Evolutionary conservation across 2,329 filamentous ascomycete genomes (phyloP).

Genomic region (Sclerotinia nivalis): DNA sequence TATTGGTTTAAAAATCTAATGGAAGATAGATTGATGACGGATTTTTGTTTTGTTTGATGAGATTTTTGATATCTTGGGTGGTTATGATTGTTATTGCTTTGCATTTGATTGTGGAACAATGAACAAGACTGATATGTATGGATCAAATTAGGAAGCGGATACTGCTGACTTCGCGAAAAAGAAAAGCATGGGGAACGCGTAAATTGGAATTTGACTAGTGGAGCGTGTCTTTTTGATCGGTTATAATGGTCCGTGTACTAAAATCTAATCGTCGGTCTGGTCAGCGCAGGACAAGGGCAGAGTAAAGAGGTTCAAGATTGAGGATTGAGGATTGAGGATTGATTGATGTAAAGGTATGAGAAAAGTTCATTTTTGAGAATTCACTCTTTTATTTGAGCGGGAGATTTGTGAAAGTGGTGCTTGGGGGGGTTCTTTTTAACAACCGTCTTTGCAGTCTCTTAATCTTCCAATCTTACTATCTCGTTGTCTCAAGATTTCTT

Average conservation of each 20-base stretch:
- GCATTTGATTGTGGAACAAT: neutral
- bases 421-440: neutral
- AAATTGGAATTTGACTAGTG: conserved; percentile 16
- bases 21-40: neutral
- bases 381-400: neutral
- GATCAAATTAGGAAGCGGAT: neutral
- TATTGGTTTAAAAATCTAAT: conserved; percentile 8
- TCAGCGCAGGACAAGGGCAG: neutral
- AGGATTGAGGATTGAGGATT: neutral
- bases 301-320: neutral
- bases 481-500: conserved; percentile 3
- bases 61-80: neutral
- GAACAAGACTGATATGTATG: neutral
- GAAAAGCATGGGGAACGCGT: conserved; percentile 16
- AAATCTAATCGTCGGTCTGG: neutral
- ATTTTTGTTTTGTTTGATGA: neutral
- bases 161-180: conserved; percentile 24
- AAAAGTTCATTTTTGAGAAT: neutral
- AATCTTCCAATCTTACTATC: neutral
- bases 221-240: neutral
- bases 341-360: conserved; percentile 1
- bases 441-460: neutral
- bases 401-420: neutral
- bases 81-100: neutral
- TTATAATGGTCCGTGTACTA: neutral